Conservation (phyloP, 1,139 yeast genomes). For the Debaryomyces sp. region DNA sequence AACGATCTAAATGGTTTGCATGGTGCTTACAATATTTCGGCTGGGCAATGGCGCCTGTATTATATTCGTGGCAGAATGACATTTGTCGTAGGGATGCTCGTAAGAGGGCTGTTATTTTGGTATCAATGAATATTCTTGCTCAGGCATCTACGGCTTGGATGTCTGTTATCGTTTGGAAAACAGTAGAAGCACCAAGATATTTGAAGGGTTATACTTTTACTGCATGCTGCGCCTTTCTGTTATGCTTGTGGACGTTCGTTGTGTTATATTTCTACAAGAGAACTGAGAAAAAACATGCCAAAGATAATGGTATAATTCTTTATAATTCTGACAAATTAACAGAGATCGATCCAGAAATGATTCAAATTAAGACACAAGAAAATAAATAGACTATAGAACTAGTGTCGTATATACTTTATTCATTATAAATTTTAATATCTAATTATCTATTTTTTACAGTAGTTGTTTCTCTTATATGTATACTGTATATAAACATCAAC, state of each 20-base stretch:
- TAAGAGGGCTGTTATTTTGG: constrained; percentile 46
- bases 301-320: constrained; percentile 53
- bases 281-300: constrained; percentile 55
- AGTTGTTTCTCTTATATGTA: neutral
- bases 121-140: constrained; percentile 47
- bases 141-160: constrained; percentile 49
- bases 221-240: constrained; percentile 53
- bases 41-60: constrained; percentile 54
- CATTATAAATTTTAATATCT: too few species aligned
- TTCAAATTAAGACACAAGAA: neutral
- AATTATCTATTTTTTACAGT: neutral
- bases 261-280: constrained; percentile 61
- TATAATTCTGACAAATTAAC: constrained; percentile 36
- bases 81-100: constrained; percentile 48
- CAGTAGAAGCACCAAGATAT: constrained; percentile 43
- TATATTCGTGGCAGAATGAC: constrained; percentile 50
- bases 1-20: constrained; percentile 52
- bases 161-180: constrained; percentile 51
- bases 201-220: constrained; percentile 50
- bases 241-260: constrained; percentile 55
- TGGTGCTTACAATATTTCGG: constrained; percentile 49
- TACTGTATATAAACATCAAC: neutral
- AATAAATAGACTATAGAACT: neutral
- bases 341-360: neutral
- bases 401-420: neutral